Evolutionary conservation across 2,329 filamentous ascomycete species (phyloP).

Genomic region (Colletotrichum tofieldiae): DNA sequence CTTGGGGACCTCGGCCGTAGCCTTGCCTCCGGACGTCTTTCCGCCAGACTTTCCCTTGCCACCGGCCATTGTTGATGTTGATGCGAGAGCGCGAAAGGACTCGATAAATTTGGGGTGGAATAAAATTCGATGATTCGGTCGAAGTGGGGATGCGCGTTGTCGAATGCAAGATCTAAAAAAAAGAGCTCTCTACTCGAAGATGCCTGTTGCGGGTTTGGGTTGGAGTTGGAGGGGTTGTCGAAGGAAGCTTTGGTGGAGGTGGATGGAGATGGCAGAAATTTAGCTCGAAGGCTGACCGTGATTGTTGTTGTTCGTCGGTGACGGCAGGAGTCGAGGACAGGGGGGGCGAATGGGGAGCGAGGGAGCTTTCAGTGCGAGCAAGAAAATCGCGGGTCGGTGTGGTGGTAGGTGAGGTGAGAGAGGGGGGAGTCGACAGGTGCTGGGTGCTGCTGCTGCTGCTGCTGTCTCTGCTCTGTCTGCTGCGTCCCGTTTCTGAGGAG

Average conservation of each 20-base stretch:
- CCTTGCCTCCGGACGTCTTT: conserved; percentile 89
- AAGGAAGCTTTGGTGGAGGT: conserved; percentile 42
- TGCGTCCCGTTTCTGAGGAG: conserved; percentile 19
- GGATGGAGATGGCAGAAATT: conserved; percentile 44
- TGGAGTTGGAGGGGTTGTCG: conserved; percentile 41
- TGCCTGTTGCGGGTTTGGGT: conserved; percentile 27
- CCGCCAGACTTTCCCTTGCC: conserved; percentile 97
- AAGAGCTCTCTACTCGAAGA: conserved; percentile 26
- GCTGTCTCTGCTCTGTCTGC: conserved; percentile 9
- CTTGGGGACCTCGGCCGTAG: conserved; percentile 76
- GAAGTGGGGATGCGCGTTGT: conserved; percentile 38
- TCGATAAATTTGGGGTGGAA: conserved; percentile 3
- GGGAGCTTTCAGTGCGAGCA: conserved; percentile 30
- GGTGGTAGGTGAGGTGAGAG: conserved; percentile 19
- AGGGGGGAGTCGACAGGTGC: background rate
- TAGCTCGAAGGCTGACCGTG: conserved; percentile 38
- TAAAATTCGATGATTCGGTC: conserved; percentile 32
- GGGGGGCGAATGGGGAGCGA: conserved; percentile 39
- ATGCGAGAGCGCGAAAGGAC: conserved; percentile 31
- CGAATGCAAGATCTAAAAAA: conserved; percentile 23
- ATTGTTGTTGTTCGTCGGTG: conserved; percentile 44
- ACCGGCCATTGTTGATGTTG: conserved; percentile 73
- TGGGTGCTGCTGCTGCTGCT: conserved; percentile 19
- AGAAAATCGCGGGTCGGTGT: conserved; percentile 24
- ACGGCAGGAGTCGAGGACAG: conserved; percentile 36